phyloP scores from a whole-genome alignment of 2,329 filamentous ascomycete species.

The Beauveria caledonica region DNA sequence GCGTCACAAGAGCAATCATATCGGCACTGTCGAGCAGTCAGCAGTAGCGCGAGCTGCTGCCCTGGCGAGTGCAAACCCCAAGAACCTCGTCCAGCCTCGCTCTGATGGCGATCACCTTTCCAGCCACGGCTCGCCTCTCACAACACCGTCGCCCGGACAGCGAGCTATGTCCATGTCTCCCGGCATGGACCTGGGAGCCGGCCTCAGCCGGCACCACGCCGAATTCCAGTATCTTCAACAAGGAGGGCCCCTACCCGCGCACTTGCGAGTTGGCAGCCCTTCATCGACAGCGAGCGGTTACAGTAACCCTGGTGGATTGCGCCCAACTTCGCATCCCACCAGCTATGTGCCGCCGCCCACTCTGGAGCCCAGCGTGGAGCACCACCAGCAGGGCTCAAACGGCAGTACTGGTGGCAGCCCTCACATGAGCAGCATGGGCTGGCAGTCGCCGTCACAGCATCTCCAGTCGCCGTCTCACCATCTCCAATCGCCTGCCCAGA shows the following conservation, averaged over 20 bases:
- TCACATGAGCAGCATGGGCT: constrained; percentile 72
- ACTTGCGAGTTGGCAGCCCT: constrained; percentile 69
- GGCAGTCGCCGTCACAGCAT: constrained; percentile 52
- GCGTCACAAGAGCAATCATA: constrained; percentile 92
- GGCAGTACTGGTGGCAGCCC: constrained; percentile 75
- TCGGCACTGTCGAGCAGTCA: constrained; percentile 88
- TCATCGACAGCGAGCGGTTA: constrained; percentile 53
- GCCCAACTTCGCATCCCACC: constrained; percentile 78
- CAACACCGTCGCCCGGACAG: constrained; percentile 78
- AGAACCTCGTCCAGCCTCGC: constrained; percentile 39
- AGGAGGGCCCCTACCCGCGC: constrained; percentile 70
- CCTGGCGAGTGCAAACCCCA: constrained; percentile 44
- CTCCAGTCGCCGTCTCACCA: constrained; percentile 33
- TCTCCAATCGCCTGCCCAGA: constrained; percentile 48
- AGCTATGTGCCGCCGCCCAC: constrained; percentile 77
- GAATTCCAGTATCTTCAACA: constrained; percentile 68
- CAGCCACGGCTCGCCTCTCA: constrained; percentile 63
- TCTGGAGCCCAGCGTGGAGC: constrained; percentile 77
- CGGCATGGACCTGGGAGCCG: constrained; percentile 61
- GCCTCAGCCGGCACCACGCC: constrained; percentile 53
- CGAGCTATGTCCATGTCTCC: constrained; percentile 74
- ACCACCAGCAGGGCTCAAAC: constrained; percentile 58
- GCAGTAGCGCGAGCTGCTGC: constrained; percentile 82
- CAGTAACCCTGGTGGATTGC: constrained; percentile 37
- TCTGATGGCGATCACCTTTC: constrained; percentile 67